Evolutionary conservation across 805 yeast species (phyloP), one percentile per base, ranked within the genome.

Genomic region (Candida tallmaniae): DNA sequence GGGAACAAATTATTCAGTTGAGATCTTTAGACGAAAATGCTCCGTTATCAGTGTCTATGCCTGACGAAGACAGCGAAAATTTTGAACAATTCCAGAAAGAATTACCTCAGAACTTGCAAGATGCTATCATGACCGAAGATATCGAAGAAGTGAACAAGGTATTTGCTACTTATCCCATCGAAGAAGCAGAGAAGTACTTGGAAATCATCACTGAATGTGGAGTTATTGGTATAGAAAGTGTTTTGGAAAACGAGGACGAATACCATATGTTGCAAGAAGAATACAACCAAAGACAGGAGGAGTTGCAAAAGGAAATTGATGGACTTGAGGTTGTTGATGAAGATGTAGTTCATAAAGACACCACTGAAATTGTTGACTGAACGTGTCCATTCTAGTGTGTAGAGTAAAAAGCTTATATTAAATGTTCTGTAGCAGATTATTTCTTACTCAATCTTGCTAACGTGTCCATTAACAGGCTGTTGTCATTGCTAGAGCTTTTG

Each of bases 11-110:
- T 40, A 88, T 90, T 45, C 98, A 90, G 61, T 68, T 90, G 52
- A 84, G 84, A 52, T 78, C 96, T 0, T 72, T 89, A 39, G 97
- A 90, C 58, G 95, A 93, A 27, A 72, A 79, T 39, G 76, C 88
- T 2, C 80, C 82, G 56, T 68, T 90, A 28, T 70, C 76, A 31
- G 86, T 90, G 10, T 73, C 69, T 38, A 60, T 85, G 11, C 96
- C 96, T 5, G 60, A 66, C 41, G 60, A 61, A 34, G 73, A 73
- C n/a, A 69, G 73, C 3, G 60, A 71, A 4, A 76, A 74, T 34
- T 80, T 73, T 51, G 73, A 74, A 36, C 60, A 71, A 4, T 84
- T 88, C 54, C 46, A 52, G 21, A 58, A 73, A 13, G 60, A 71
- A 36, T 60, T 84, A 35, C 80, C 87, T 0, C 54, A 58, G 10